A percentile compares a stretch with the other conserved stretches of the same genome.
phyloP scores from a whole-genome alignment of 31 red algal genomes.

The Bonnemaisonia californica region DNA sequence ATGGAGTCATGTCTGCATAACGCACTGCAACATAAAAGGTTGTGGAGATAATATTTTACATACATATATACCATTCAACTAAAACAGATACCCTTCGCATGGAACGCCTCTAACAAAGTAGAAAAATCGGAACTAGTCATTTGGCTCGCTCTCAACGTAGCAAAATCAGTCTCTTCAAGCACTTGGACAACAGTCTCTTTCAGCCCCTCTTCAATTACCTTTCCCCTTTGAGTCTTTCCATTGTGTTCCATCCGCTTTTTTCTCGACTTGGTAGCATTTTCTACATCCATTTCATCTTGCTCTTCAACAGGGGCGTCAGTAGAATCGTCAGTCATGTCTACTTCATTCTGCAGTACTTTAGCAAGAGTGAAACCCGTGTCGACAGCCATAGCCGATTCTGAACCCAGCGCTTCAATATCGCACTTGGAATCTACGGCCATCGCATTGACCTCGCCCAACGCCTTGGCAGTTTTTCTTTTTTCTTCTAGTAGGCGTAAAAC shows the following conservation, averaged over 20 bases:
- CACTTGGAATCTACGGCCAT: neutral
- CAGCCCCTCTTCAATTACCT: slow-evolving; percentile 13
- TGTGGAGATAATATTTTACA: too few relatives aligned
- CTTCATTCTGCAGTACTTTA: slow-evolving; percentile 25
- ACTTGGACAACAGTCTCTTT: slow-evolving; percentile 17
- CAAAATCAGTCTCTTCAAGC: slow-evolving; percentile 67
- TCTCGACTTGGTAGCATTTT: slow-evolving; percentile 5
- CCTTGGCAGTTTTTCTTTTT: slow-evolving; percentile 44
- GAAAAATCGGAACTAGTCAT: slow-evolving; percentile 64
- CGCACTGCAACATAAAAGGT: too few relatives aligned
- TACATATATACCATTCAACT: slow-evolving; percentile 18
- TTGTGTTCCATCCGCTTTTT: slow-evolving; percentile 3
- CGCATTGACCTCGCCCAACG: slow-evolving; percentile 10
- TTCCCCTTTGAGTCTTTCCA: slow-evolving; percentile 22
- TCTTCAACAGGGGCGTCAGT: slow-evolving; percentile 30
- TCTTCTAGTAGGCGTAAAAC: slow-evolving; percentile 56
- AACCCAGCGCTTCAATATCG: slow-evolving; percentile 13
- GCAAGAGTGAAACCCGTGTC: neutral
- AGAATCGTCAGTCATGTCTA: slow-evolving; percentile 24
- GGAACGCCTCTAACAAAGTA: slow-evolving; percentile 36
- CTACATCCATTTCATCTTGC: slow-evolving; percentile 49
- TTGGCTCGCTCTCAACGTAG: slow-evolving; percentile 46
- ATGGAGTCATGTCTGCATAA: too few relatives aligned
- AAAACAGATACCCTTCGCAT: slow-evolving; percentile 40
- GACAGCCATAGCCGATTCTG: neutral